Percentiles rank a stretch among this genome's conserved stretches.
Conservation (phyloP, 106 monocot species). For the Agapanthus africanus region DNA sequence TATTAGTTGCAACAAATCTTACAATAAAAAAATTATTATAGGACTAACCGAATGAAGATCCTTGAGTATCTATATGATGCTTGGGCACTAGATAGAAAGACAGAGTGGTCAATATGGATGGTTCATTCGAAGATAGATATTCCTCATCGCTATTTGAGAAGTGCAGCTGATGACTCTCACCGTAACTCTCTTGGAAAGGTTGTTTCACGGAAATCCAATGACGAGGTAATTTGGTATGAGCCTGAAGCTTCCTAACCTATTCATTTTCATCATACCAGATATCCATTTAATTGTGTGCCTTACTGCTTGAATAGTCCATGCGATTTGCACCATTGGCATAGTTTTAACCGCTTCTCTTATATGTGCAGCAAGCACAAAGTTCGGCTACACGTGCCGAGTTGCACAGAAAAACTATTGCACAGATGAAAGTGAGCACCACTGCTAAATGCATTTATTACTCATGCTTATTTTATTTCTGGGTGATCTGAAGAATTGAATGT, state of each 20-base stretch:
- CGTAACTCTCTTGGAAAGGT: slow-evolving; percentile 58
- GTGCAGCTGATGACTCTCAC: slow-evolving; percentile 55
- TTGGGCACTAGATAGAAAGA: slow-evolving; percentile 76
- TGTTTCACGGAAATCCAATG: slow-evolving; percentile 41
- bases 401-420: slow-evolving; percentile 87
- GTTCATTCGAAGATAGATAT: slow-evolving; percentile 86
- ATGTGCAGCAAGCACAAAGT: slow-evolving; percentile 61
- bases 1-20: background rate
- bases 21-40: slow-evolving; percentile 16
- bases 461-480: background rate
- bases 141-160: slow-evolving; percentile 83
- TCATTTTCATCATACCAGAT: background rate
- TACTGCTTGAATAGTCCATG: background rate
- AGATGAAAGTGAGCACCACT: slow-evolving; percentile 70
- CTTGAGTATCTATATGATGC: slow-evolving; percentile 56
- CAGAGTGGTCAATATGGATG: slow-evolving; percentile 99
- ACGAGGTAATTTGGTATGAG: slow-evolving; percentile 53
- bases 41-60: slow-evolving; percentile 57
- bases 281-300: too few species aligned
- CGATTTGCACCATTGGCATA: background rate
- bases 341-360: slow-evolving; percentile 14
- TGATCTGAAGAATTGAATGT: slow-evolving; percentile 5
- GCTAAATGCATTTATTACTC: background rate
- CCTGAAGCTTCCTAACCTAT: background rate
- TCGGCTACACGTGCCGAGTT: slow-evolving; percentile 71